Conservation (phyloP, 441 rosid species). For the Viola pubescens region DNA sequence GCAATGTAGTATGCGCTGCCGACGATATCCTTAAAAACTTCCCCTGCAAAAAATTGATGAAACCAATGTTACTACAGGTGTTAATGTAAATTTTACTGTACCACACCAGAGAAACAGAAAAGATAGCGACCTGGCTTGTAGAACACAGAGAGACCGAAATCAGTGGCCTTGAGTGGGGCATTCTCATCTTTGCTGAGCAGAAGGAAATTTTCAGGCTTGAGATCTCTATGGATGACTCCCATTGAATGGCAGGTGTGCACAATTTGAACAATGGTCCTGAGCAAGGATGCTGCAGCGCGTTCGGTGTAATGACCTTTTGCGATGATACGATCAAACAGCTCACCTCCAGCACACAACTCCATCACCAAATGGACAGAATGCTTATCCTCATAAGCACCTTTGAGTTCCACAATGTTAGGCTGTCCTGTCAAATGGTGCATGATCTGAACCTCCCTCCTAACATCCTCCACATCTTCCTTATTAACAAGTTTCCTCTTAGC, state of each 20-base stretch:
- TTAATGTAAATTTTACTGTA: no score
- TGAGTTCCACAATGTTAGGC: conserved; percentile 30
- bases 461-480: conserved; percentile 33
- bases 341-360: conserved; percentile 36
- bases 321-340: conserved; percentile 30
- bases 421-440: conserved; percentile 32
- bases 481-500: conserved; percentile 28
- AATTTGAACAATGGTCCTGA: conserved; percentile 28
- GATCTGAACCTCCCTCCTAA: conserved; percentile 30
- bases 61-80: neutral
- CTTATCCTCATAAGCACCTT: conserved; percentile 31
- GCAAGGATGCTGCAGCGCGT: conserved; percentile 29
- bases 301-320: conserved; percentile 31
- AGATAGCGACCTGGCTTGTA: conserved; percentile 25
- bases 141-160: conserved; percentile 31
- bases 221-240: conserved; percentile 34
- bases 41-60: conserved; percentile 38
- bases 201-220: conserved; percentile 33
- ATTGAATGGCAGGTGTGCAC: conserved; percentile 28
- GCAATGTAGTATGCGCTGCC: conserved; percentile 99
- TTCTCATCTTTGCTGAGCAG: conserved; percentile 25
- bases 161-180: conserved; percentile 32
- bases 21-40: conserved; percentile 82
- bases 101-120: neutral
- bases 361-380: conserved; percentile 34